Evolutionary conservation across 129 eudicot species (phyloP).

Genomic region (Heracleum sosnowskyi): DNA sequence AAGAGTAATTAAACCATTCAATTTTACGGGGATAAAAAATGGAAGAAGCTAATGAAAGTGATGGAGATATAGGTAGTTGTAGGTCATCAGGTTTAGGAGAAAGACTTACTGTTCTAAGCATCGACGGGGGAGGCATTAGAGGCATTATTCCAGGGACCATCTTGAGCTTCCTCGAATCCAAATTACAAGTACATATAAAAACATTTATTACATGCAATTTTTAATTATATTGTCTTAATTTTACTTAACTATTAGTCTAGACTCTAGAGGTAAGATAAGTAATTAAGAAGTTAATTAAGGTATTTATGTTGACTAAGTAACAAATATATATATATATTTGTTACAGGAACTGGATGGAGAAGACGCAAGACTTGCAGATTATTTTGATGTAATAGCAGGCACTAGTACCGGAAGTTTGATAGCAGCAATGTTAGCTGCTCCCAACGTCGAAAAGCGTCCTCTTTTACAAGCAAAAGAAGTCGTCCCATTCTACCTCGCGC

Average conservation of each 20-base stretch:
- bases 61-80: background rate
- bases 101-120: constrained; percentile 31
- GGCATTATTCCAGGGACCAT: constrained; percentile 48
- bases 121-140: constrained; percentile 59
- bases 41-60: background rate
- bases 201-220: too few relatives aligned
- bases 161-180: constrained; percentile 34
- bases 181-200: constrained; percentile 45
- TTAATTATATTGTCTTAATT: too few relatives aligned
- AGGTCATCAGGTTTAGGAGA: constrained; percentile 12
- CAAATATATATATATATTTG: too few relatives aligned
- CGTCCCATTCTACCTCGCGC: constrained; percentile 21
- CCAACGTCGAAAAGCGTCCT: constrained; percentile 21
- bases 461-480: constrained; percentile 29
- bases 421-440: constrained; percentile 33
- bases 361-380: constrained; percentile 29
- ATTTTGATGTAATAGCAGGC: constrained; percentile 39
- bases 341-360: constrained; percentile 36
- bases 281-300: too few relatives aligned
- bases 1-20: background rate
- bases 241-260: too few relatives aligned
- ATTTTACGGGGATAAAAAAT: background rate
- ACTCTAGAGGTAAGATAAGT: too few relatives aligned
- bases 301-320: background rate
- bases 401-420: constrained; percentile 36